Conservation (phyloP, 768 basidiomycete genomes). For the Podaxis sp. region DNA sequence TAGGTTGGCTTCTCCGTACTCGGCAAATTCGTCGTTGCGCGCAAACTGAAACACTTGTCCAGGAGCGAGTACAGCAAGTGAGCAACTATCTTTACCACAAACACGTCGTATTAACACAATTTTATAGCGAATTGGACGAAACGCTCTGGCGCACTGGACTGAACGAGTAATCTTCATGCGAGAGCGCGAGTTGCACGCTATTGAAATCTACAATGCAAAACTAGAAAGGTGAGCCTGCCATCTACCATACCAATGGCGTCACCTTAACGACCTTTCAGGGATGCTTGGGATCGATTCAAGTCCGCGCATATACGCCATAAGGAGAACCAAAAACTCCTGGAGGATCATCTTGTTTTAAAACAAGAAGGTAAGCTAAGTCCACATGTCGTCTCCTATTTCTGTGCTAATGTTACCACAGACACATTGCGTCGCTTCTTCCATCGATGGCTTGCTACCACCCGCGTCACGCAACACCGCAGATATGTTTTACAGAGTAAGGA, state of each 20-base stretch:
- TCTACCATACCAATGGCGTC: conserved; percentile 16
- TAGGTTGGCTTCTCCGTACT: conserved; percentile 50
- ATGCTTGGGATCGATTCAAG: conserved; percentile 12
- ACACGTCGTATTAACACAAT: neutral
- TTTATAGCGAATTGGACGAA: conserved; percentile 51
- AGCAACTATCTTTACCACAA: neutral
- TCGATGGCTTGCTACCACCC: conserved; percentile 65
- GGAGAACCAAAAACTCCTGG: conserved; percentile 48
- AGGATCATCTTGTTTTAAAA: conserved; percentile 80
- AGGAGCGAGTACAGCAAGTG: conserved; percentile 39
- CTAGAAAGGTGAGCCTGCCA: conserved; percentile 40
- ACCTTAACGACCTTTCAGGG: neutral
- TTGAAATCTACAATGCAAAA: conserved; percentile 39
- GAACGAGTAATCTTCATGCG: conserved; percentile 74
- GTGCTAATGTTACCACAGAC: conserved; percentile 41
- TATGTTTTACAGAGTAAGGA: conserved; percentile 59
- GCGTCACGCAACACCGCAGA: conserved; percentile 62
- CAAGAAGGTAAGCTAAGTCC: conserved; percentile 58
- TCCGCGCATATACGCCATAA: neutral
- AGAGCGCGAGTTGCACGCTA: conserved; percentile 65
- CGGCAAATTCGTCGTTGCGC: conserved; percentile 38
- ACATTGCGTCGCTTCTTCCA: conserved; percentile 65
- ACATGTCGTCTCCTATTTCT: neutral
- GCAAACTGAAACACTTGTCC: conserved; percentile 44
- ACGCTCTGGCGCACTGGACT: conserved; percentile 60